These are phyloP conservation scores for Backusella sp. DNA, from an alignment of 192 early-diverging fungal species.

Conservation along the genomic window DNA sequence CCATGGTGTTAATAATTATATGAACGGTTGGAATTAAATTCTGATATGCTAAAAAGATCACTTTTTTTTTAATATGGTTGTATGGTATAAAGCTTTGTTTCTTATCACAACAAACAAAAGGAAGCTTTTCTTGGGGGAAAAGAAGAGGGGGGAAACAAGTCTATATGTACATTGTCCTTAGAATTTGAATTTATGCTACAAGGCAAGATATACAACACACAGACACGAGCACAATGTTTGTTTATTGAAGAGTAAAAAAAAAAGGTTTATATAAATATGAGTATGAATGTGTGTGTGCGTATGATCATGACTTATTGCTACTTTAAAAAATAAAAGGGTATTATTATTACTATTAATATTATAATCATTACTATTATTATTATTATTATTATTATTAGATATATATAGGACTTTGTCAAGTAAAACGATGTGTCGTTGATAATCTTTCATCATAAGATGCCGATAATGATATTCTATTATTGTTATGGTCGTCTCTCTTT, in stretches of 20 bases:
- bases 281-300: not conserved
- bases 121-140: no score
- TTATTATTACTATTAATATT: not conserved
- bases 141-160: not conserved
- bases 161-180: no score
- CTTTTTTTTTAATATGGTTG: no score
- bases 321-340: not conserved
- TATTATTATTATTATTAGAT: not conserved
- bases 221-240: not conserved
- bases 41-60: no score
- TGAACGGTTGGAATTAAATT: not conserved
- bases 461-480: conserved; percentile 12
- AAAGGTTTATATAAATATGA: not conserved
- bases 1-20: not conserved
- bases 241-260: not conserved
- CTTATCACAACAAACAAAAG: not conserved
- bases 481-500: not conserved
- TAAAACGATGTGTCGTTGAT: not conserved
- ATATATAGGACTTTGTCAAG: not conserved
- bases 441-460: conserved; percentile 29
- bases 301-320: not conserved
- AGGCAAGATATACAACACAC: not conserved
- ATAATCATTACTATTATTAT: not conserved
- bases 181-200: not conserved
- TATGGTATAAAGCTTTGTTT: no score